Evolutionary conservation across 139 green algal species (phyloP).

Genomic region (Micractinium conductrix): DNA sequence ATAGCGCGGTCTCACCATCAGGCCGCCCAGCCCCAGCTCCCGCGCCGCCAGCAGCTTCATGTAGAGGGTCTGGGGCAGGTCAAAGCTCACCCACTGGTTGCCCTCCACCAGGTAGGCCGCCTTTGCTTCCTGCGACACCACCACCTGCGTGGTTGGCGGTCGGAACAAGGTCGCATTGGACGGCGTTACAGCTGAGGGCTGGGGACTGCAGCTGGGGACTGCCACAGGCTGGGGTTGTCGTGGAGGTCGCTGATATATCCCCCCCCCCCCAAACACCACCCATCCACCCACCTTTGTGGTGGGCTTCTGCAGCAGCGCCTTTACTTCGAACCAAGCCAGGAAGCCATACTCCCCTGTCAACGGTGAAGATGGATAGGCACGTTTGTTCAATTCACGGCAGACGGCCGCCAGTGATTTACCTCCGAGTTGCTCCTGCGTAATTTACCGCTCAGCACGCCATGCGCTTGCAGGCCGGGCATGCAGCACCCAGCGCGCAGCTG

Average conservation of each 20-base stretch:
- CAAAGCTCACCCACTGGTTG: slow-evolving; percentile 15
- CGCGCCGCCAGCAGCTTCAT: slow-evolving; percentile 33
- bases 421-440: too few species aligned
- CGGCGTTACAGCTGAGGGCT: too few species aligned
- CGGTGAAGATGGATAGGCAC: too few species aligned
- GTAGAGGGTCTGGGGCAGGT: slow-evolving; percentile 29
- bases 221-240: too few species aligned
- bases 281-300: slow-evolving; percentile 6
- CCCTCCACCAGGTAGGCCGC: slow-evolving; percentile 27
- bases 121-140: slow-evolving; percentile 18
- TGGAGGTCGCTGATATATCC: too few species aligned
- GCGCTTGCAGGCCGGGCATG: too few species aligned
- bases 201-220: too few species aligned
- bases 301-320: neutral
- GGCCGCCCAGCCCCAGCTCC: slow-evolving; percentile 22
- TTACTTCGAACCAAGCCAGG: slow-evolving; percentile 24
- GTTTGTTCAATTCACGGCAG: too few species aligned
- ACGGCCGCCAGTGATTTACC: too few species aligned
- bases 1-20: slow-evolving; percentile 38
- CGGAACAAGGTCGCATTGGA: neutral
- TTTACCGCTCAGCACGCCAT: too few species aligned
- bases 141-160: neutral
- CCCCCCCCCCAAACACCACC: too few species aligned
- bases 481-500: too few species aligned
- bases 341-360: slow-evolving; percentile 17